Conservation (phyloP, 2,329 filamentous ascomycete species). For the Metarhizium guizhouense region DNA sequence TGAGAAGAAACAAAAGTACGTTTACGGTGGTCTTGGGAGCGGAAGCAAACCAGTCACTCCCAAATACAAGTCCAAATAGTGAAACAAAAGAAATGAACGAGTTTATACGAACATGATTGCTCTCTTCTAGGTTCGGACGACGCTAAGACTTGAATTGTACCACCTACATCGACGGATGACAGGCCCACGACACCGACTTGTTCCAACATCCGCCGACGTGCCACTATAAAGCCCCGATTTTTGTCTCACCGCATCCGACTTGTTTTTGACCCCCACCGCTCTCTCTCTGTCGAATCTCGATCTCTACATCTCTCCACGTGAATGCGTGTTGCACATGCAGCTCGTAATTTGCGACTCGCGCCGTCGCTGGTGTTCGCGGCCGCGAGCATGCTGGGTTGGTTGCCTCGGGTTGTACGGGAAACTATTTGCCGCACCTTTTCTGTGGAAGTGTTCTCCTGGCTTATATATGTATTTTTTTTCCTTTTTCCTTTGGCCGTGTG, state of each 20-base stretch:
- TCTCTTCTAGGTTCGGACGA: slow-evolving; percentile 88
- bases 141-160: slow-evolving; percentile 51
- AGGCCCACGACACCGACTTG: slow-evolving; percentile 6
- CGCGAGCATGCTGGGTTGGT: slow-evolving; percentile 18
- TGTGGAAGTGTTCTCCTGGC: slow-evolving; percentile 4
- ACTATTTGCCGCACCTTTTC: slow-evolving; percentile 2
- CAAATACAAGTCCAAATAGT: slow-evolving; percentile 15
- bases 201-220: background rate
- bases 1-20: slow-evolving; percentile 99
- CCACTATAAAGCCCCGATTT: background rate
- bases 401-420: slow-evolving; percentile 14
- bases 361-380: slow-evolving; percentile 16
- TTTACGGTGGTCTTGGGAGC: slow-evolving; percentile 64
- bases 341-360: slow-evolving; percentile 12
- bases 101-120: slow-evolving; percentile 53
- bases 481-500: slow-evolving; percentile 1
- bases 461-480: background rate
- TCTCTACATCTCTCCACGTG: slow-evolving; percentile 16
- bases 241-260: slow-evolving; percentile 5
- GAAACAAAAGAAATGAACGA: slow-evolving; percentile 5
- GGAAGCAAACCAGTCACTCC: slow-evolving; percentile 17
- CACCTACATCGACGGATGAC: slow-evolving; percentile 12
- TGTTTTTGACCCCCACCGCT: slow-evolving; percentile 6
- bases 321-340: background rate
- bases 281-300: slow-evolving; percentile 16